Base-by-base conservation (phyloP, 495 filamentous ascomycete species). In the Aspergillus heteromorphus region DNA sequence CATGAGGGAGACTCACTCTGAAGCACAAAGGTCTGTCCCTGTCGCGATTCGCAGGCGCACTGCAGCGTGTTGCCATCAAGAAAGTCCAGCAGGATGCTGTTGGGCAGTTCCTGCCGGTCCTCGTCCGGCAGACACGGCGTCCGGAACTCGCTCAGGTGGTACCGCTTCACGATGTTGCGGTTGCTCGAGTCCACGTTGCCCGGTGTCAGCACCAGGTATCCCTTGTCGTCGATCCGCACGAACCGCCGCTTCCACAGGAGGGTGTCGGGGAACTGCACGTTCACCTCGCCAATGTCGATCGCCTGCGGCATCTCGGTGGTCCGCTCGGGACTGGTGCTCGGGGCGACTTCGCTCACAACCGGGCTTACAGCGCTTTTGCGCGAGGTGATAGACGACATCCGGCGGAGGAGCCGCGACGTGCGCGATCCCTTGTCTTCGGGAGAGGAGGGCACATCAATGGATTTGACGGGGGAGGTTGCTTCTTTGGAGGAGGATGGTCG, bases 221-320 rank as follows among this genome's bases (percentile, higher is more conserved):
- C 92, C 43, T 85, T 76, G 54, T 79, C 79, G 65, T 95, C 88
- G 43, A 97, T 77, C 48, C 84, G 80, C 72, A 95, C 83, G 61
- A 83, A 85, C 48, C 91, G 83, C 47, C 90, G 86, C 70, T 95
- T 96, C 92, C 92, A 97, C 9, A 97, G 76, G 19, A 96, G 78
- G 41, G 86, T 92, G 65, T 95, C 92, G 1, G 92, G 91, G 63
- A 97, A 95, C 62, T 97, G 92, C 3, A 96, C 84, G 58, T 97
- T 95, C 48, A 95, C 84, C 62, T 96, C 91, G 36, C 92, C 91
- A 65, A 95, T 79, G 48, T 85, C 81, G 23, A 87, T 72, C 18
- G 82, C 79, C 30, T 70, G 65, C 61, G 67, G 60, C 59, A 65
- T 57, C 60, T 68, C 61, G 49, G 56, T 69, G 53, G 59, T 53